Evolutionary conservation across 208 protist species (phyloP), one percentile per base, ranked within the genome.

Genomic region (Crithidia brevicula): DNA sequence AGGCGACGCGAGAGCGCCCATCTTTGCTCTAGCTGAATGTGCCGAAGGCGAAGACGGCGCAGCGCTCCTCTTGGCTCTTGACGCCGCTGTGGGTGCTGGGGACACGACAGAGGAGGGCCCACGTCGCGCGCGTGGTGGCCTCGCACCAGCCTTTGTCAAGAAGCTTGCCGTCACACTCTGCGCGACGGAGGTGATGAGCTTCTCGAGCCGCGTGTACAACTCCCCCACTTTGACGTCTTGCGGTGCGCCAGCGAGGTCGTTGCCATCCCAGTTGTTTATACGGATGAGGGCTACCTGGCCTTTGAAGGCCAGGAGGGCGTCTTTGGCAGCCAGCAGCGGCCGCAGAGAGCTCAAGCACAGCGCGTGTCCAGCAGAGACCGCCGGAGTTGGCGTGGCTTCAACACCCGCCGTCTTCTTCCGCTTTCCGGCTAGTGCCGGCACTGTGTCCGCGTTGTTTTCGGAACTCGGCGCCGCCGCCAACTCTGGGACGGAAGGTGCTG

Each of bases 81-180:
- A n/a, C n/a, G n/a, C n/a, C n/a, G n/a, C n/a, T n/a, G n/a, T n/a
- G n/a, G n/a, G n/a, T n/a, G 36, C 33, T 0, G 56, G 56, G 8
- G 40, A 4, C 2, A 20, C 56, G 11, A 50, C 56, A 25, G 51
- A 63, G 10, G 25, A 30, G 59, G 42, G 27, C 31, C 27, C 36
- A 11, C 33, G 57, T 5, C 47, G 68, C 38, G 25, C 18, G n/a
- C 67, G 67, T 27, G 62, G 57, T 18, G 50, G 77, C 4, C 45
- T 20, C 11, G 75, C 70, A 16, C 79, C 79, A 9, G 79, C 68
- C 60, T 69, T 71, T 1, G 57, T 49, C 15, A 96, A 66, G 63
- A 93, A 87, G 61, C 70, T 83, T 36, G 78, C 72, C 27, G 74
- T 88, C 50, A 92, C 53, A 54, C 61, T 62, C 77, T 96, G 91